phyloP scores from a whole-genome alignment of 2,329 filamentous ascomycete genomes.

The Xylaria sp. region DNA sequence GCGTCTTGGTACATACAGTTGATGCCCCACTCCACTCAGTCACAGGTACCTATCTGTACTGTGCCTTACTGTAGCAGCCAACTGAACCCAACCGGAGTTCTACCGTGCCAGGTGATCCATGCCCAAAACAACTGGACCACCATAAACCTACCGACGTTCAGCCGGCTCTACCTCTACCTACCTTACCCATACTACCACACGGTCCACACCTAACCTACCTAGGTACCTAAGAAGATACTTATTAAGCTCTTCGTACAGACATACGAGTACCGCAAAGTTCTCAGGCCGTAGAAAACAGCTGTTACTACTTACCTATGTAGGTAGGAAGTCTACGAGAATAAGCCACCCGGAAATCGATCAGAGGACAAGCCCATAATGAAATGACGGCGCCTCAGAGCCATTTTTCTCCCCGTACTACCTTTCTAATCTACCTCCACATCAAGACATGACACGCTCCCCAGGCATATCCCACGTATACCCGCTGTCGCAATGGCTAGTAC shows the following conservation, averaged over 20 bases:
- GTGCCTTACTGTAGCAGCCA: neutral
- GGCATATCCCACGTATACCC: constrained; percentile 25
- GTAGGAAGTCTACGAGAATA: neutral
- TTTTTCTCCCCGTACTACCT: neutral
- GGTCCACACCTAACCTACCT: no score
- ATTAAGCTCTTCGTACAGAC: constrained; percentile 4
- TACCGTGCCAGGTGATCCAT: neutral
- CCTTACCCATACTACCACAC: no score
- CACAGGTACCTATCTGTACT: neutral
- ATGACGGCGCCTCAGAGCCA: constrained; percentile 40
- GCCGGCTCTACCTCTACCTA: neutral
- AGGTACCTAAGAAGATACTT: constrained; percentile 10
- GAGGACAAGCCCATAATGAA: constrained; percentile 17
- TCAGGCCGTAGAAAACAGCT: neutral
- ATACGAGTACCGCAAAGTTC: neutral
- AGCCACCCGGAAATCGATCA: neutral
- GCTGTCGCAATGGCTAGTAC: constrained; percentile 58
- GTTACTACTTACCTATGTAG: no score
- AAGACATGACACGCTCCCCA: constrained; percentile 40
- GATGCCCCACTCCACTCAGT: neutral
- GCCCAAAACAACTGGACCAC: neutral
- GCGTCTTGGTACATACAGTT: neutral
- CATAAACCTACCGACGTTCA: constrained; percentile 20
- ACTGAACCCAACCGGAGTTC: constrained; percentile 6
- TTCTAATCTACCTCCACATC: constrained; percentile 5